Evolutionary conservation across 2,329 filamentous ascomycete species (phyloP), one percentile per base, ranked within the genome.

Genomic region (Cadophora luteo-olivacea): DNA sequence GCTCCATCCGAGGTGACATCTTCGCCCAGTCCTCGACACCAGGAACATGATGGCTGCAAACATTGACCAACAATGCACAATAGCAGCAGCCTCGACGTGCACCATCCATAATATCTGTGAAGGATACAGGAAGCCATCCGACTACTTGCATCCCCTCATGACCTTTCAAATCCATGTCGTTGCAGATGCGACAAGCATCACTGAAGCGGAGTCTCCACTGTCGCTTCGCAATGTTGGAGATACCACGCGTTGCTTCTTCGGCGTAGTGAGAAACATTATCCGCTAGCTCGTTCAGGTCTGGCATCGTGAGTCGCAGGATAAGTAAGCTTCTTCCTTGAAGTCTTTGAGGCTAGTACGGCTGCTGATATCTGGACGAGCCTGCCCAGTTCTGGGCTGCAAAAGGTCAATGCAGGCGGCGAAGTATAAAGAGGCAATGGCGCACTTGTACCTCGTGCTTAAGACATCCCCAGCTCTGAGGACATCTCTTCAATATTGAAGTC

Each of bases 281-380:
- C 38, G 29, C 54, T 22, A 58, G 54, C 54, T 58, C 54, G 7
- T 58, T 58, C 19, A 58, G 38, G 29, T 58, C 14, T n/a, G 54
- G n/a, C 32, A 58, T 58, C 32, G n/a, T 11, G n/a, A 4, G 24
- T 2, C 7, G 54, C 16, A 16, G 38, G 55, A 36, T 24, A 38
- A 3, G 55, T 19, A 11, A 7, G 38, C 11, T 36, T 33, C 3
- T 5, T 2, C 9, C 9, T 16, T 22, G 8, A 24, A 49, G 12
- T 14, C 41, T 19, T 16, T 45, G 5, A 45, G 41, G 14, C 41
- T 6, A 16, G 41, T 19, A 19, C 41, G 41, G 8, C 12, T 16
- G 41, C 12, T 38, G 14, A 14, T 19, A 16, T 16, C 16, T 19
- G 16, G 41, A 11, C 19, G 41, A 16, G 41, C 11, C 36, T 9